A percentile compares a stretch with the other conserved stretches of the same genome.
Evolutionary conservation across 2,329 filamentous ascomycete genomes (phyloP).

Genomic region (Elsinoe australis): DNA sequence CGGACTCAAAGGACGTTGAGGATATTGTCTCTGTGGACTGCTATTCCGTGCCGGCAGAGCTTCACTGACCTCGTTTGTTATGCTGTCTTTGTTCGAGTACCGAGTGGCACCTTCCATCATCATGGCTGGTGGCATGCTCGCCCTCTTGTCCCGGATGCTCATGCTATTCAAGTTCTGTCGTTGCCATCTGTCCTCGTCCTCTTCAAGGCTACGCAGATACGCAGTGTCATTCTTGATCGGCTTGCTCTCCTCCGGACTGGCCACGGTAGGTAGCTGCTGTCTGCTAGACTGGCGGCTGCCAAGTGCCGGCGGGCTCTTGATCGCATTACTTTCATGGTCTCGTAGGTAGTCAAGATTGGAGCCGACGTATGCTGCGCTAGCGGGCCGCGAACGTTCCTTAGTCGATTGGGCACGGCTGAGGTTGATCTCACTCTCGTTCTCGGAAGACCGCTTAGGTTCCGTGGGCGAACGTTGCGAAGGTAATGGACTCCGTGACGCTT

Average conservation of each 20-base stretch:
- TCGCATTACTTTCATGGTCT: conserved; percentile 55
- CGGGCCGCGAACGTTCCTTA: conserved; percentile 62
- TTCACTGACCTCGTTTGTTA: background rate
- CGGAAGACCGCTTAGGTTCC: conserved; percentile 59
- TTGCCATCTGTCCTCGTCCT: conserved; percentile 36
- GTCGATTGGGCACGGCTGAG: conserved; percentile 55
- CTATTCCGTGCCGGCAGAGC: background rate
- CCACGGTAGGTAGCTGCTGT: conserved; percentile 25
- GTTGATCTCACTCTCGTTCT: conserved; percentile 53
- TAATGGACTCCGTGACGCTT: conserved; percentile 45
- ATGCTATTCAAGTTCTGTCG: conserved; percentile 45
- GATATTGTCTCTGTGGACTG: conserved; percentile 39
- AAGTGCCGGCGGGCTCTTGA: conserved; percentile 27
- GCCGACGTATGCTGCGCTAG: conserved; percentile 68
- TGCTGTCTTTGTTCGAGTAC: background rate
- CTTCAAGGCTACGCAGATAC: conserved; percentile 69
- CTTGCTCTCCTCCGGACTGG: conserved; percentile 51
- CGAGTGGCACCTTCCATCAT: conserved; percentile 6
- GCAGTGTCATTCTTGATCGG: conserved; percentile 72
- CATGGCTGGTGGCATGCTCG: conserved; percentile 57
- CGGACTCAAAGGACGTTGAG: conserved; percentile 46
- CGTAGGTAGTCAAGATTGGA: conserved; percentile 75
- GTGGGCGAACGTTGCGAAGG: conserved; percentile 60
- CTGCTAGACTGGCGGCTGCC: conserved; percentile 28
- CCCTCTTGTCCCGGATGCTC: conserved; percentile 58